Evolutionary conservation across 1,284 basidiomycete genomes (phyloP).

Genomic region (Heterobasidion annosum): DNA sequence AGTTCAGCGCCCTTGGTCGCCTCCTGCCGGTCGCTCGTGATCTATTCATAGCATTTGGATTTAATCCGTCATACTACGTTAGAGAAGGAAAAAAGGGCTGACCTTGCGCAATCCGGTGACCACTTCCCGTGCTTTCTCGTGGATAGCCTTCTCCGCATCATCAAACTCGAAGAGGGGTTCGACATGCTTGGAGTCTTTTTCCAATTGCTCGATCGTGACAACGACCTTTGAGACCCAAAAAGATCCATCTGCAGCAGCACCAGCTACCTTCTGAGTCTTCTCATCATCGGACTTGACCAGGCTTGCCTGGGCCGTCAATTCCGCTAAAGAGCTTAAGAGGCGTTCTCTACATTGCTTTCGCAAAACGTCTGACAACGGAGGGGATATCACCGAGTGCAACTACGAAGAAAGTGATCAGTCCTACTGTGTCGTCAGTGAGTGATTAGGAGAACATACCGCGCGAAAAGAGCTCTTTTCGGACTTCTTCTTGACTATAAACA

Average conservation of each 20-base stretch:
- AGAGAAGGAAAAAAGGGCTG: conserved; percentile 4
- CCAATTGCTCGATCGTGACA: conserved; percentile 47
- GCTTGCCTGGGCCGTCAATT: conserved; percentile 56
- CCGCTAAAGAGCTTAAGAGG: conserved; percentile 69
- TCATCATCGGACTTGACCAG: conserved; percentile 41
- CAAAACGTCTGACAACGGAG: conserved; percentile 66
- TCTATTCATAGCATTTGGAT: conserved; percentile 20
- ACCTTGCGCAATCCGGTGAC: conserved; percentile 42
- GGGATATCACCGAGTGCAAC: conserved; percentile 57
- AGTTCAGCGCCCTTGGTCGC: conserved; percentile 58
- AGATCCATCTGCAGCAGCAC: conserved; percentile 61
- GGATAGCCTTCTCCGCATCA: conserved; percentile 43
- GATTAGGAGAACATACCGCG: conserved; percentile 41
- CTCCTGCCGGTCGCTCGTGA: conserved; percentile 39
- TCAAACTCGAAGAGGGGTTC: conserved; percentile 45
- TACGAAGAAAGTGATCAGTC: conserved; percentile 18
- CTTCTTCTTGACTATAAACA: conserved; percentile 73
- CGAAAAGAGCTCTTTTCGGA: conserved; percentile 56
- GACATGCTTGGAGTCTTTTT: conserved; percentile 67
- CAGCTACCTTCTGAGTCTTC: conserved; percentile 45
- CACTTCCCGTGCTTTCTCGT: conserved; percentile 37
- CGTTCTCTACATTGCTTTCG: conserved; percentile 60
- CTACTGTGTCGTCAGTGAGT: neutral
- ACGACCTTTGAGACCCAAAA: conserved; percentile 77
- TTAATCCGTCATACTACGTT: neutral